Evolutionary conservation across 2,329 filamentous ascomycete genomes (phyloP).

Genomic region (Epichloe brachyelytri): DNA sequence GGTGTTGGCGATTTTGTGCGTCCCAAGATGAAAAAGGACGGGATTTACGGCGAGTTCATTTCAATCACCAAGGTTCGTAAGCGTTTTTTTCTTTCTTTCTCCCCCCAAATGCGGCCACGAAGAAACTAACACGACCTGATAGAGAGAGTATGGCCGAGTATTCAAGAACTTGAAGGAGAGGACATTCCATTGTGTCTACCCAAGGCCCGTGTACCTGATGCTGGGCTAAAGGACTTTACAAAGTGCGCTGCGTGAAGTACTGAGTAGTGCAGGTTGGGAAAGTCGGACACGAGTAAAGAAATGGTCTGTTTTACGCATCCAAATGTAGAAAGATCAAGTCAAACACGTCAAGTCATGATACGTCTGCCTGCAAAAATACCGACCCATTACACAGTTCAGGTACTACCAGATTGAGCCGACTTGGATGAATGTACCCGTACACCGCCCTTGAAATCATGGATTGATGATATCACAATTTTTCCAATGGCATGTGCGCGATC

Average conservation of each 20-base stretch:
- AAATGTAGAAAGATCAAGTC: no score
- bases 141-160: conserved; percentile 19
- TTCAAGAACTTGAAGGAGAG: conserved; percentile 18
- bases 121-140: not conserved
- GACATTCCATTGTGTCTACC: conserved; percentile 18
- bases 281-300: no score
- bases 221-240: conserved; percentile 16
- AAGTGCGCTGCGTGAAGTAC: not conserved
- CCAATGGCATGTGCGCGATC: no score
- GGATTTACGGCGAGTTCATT: conserved; percentile 25
- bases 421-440: no score
- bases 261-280: not conserved
- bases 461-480: no score
- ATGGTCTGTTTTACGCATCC: no score
- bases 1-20: conserved; percentile 25
- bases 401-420: no score
- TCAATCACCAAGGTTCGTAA: conserved; percentile 15
- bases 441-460: no score
- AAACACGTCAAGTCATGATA: no score
- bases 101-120: no score
- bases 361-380: no score
- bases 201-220: conserved; percentile 11
- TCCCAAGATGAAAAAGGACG: conserved; percentile 23
- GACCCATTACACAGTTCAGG: no score
- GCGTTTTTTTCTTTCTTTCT: fast-evolving